These are phyloP conservation scores for Penicillium sp. DNA, from an alignment of 2,329 filamentous ascomycete species.

Conservation along the genomic window DNA sequence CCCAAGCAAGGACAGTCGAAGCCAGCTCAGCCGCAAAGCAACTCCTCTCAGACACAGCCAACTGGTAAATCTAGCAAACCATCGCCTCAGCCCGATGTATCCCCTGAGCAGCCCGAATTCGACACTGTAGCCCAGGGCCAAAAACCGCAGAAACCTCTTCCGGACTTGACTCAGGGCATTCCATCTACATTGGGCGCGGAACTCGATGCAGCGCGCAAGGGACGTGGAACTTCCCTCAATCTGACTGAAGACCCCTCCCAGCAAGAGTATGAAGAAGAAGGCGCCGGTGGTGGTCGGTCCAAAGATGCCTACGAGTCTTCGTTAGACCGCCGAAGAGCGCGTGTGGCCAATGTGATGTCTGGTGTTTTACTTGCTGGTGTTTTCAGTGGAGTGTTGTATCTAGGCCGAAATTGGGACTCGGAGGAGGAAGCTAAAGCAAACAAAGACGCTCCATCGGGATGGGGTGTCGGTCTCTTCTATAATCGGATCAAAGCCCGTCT, in stretches of 20 bases:
- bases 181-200: slow-evolving; percentile 86
- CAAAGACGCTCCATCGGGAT: slow-evolving; percentile 72
- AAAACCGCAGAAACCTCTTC: slow-evolving; percentile 56
- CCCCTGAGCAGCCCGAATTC: slow-evolving; percentile 37
- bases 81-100: slow-evolving; percentile 15
- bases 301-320: slow-evolving; percentile 87
- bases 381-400: slow-evolving; percentile 62
- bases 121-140: slow-evolving; percentile 30
- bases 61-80: slow-evolving; percentile 20
- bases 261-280: slow-evolving; percentile 45
- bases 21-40: slow-evolving; percentile 6
- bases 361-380: slow-evolving; percentile 54
- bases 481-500: slow-evolving; percentile 72
- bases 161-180: slow-evolving; percentile 90
- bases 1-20: slow-evolving; percentile 23
- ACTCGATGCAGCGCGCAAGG: slow-evolving; percentile 48
- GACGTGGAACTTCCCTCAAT: slow-evolving; percentile 42
- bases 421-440: slow-evolving; percentile 68
- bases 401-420: slow-evolving; percentile 81
- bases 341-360: slow-evolving; percentile 72
- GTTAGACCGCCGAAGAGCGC: slow-evolving; percentile 73
- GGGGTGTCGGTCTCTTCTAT: slow-evolving; percentile 72
- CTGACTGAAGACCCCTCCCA: slow-evolving; percentile 50
- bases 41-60: not conserved
- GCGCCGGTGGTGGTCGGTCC: slow-evolving; percentile 60